Percentiles rank a stretch among this genome's conserved stretches.
These are phyloP conservation scores for Saccharomycopsis amapae DNA, from an alignment of 805 yeast species.

Conservation along the genomic window DNA sequence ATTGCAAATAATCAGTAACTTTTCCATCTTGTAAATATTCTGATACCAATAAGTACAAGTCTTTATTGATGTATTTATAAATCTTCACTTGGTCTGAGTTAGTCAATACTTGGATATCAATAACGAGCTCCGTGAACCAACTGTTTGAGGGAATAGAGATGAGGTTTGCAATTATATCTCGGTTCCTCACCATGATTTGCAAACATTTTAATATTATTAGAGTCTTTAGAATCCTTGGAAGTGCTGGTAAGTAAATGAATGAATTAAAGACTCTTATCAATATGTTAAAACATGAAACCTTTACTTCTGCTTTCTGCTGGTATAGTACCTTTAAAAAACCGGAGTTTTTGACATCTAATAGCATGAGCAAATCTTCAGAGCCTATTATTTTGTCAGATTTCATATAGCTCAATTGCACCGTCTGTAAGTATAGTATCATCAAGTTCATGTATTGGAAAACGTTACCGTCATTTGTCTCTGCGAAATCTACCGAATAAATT, in stretches of 20 bases:
- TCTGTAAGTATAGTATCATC: conserved; percentile 15
- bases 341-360: conserved; percentile 1
- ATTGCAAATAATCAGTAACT: not conserved
- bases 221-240: conserved; percentile 5
- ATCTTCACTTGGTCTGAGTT: not conserved
- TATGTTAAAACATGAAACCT: not conserved
- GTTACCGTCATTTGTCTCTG: not conserved
- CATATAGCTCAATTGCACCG: conserved; percentile 11
- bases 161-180: not conserved
- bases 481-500: not conserved
- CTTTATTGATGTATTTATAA: not conserved
- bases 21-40: not conserved
- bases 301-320: not conserved
- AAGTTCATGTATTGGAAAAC: conserved; percentile 8
- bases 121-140: not conserved
- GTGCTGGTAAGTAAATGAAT: not conserved
- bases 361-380: conserved; percentile 5
- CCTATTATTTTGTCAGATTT: conserved; percentile 5
- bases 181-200: not conserved
- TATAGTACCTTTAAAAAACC: not conserved
- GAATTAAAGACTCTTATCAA: not conserved
- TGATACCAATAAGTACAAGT: not conserved
- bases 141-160: not conserved
- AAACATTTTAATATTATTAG: not conserved
- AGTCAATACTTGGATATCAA: not conserved